phyloP scores from a whole-genome alignment of 345 rosid species.

The Carallia pectinifolia region DNA sequence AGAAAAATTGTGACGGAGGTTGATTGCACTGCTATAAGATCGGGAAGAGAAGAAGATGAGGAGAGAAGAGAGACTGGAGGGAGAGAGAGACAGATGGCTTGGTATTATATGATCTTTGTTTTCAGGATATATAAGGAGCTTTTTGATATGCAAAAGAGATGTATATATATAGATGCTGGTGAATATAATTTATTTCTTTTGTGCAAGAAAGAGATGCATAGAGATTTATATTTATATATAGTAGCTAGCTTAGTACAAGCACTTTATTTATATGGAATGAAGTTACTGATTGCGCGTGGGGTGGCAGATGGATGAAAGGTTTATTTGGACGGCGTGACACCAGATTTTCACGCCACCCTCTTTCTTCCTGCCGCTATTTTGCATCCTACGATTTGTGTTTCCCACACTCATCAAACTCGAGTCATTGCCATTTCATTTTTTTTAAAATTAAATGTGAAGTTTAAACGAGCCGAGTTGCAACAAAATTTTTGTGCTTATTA shows the following conservation, averaged over 20 bases:
- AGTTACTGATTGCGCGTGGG: constrained; percentile 93
- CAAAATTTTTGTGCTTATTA: too few species aligned
- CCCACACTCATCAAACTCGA: background rate
- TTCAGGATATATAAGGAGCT: background rate
- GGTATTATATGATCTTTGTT: constrained; percentile 18
- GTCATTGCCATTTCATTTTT: background rate
- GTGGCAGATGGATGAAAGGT: constrained; percentile 51
- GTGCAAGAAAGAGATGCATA: background rate
- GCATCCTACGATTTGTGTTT: constrained; percentile 42
- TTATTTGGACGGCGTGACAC: constrained; percentile 94
- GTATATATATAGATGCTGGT: background rate
- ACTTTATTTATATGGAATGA: constrained; percentile 14
- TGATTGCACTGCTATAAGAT: constrained; percentile 10
- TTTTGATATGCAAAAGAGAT: background rate
- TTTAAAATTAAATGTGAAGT: background rate
- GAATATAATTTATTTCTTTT: background rate
- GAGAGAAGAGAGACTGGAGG: constrained; percentile 3
- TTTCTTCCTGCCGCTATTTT: constrained; percentile 53
- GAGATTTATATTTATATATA: background rate
- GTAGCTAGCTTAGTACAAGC: background rate
- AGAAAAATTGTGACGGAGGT: background rate
- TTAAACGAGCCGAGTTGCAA: too few species aligned
- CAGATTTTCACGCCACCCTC: constrained; percentile 64
- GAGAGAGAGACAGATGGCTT: constrained; percentile 2
- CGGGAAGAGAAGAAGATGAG: constrained; percentile 3